Evolutionary conservation across 2,329 filamentous ascomycete species (phyloP).

Genomic region (Magnaporthiopsis incrustans): DNA sequence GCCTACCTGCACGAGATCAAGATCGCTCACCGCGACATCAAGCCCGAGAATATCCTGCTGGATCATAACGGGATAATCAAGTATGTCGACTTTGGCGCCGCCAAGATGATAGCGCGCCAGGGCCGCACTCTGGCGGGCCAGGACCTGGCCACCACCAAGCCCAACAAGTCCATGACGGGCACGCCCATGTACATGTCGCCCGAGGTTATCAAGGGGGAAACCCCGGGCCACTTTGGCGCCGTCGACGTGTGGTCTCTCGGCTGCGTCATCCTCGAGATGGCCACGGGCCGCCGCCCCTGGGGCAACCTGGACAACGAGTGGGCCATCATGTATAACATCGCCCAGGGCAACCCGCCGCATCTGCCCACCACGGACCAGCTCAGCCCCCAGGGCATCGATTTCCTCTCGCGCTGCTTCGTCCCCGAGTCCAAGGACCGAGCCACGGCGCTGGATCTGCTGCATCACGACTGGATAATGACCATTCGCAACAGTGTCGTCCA

Average conservation of each 20-base stretch:
- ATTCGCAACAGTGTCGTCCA: slow-evolving; percentile 55
- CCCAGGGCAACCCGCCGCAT: slow-evolving; percentile 87
- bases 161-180: slow-evolving; percentile 89
- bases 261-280: slow-evolving; percentile 96
- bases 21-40: slow-evolving; percentile 95
- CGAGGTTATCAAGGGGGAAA: slow-evolving; percentile 90
- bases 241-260: slow-evolving; percentile 96
- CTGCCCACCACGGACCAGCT: slow-evolving; percentile 78
- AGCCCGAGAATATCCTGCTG: slow-evolving; percentile 93
- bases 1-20: slow-evolving; percentile 86
- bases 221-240: slow-evolving; percentile 70
- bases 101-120: slow-evolving; percentile 92
- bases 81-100: slow-evolving; percentile 96
- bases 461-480: slow-evolving; percentile 82
- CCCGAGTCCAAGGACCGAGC: slow-evolving; percentile 72
- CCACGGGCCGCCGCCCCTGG: slow-evolving; percentile 89
- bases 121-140: slow-evolving; percentile 70
- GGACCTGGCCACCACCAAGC: slow-evolving; percentile 47
- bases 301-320: slow-evolving; percentile 95
- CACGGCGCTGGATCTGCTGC: slow-evolving; percentile 78
- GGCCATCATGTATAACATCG: slow-evolving; percentile 99
- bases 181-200: slow-evolving; percentile 99
- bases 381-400: slow-evolving; percentile 77
- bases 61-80: slow-evolving; percentile 98
- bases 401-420: slow-evolving; percentile 78